Base-by-base conservation (phyloP, 2,329 filamentous ascomycete species). In the Alternaria infectoria region DNA sequence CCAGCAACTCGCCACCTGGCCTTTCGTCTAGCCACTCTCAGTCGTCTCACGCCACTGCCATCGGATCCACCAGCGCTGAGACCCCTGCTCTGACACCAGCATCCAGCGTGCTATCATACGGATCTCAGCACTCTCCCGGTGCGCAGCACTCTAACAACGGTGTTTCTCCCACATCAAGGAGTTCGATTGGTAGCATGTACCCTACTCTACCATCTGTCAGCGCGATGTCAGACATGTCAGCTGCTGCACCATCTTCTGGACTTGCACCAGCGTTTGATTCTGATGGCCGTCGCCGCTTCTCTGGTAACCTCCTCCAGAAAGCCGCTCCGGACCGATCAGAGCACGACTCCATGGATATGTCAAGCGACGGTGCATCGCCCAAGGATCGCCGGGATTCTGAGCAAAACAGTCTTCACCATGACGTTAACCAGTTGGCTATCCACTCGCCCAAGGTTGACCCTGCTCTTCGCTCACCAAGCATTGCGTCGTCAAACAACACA, bases 31-130 rank as follows among this genome's bases (percentile, higher is more conserved):
- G 71, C 72, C 78, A 76, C 57, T 77, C 65, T 58, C 82, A 63
- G 73, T 86, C 87, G 28, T 90, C 89, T 25, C 89, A 89, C 19
- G 75, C 77, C 11, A 80, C 82, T 25, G 77, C 80, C 5, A 79
- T 77, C 73, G 76, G 75, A 36, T 75, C 78, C 3, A 82, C 61
- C 74, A 81, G 64, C 69, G 81, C 69, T 44, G 90, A 91, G 65
- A 94, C 91, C 13, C 91, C 92, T 10, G 91, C 91, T 10, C 86
- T 93, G 67, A 94, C 91, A 3, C 92, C 91, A 8, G 90, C 91
- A 0, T 92, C 90, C 11, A 92, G 89, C 77, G 87, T 89, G 59
- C 85, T 93, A 75, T 93, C 91, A 0, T 93, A 93, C 81, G 89
- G 88, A 43, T 93, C 91, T 11, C 89, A 90, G 51, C 91, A 93